phyloP scores from a whole-genome alignment of 352 stramenopile species.

The Globisporangium cylindrosporum region DNA sequence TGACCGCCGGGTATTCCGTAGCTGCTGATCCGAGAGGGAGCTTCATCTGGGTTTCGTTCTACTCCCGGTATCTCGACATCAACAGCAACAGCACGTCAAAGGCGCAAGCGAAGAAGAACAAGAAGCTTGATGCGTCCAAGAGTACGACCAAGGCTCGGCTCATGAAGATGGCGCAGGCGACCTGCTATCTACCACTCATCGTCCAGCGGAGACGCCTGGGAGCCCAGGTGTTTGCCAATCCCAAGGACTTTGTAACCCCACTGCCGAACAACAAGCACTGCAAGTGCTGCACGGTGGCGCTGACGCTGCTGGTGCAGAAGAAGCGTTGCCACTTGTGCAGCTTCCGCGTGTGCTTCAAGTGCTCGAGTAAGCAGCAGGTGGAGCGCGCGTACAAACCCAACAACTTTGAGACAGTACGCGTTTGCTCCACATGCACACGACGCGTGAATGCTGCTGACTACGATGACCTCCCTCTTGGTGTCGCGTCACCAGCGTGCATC shows the following conservation, averaged over 20 bases:
- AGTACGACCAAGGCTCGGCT: constrained; percentile 25
- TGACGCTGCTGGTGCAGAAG: constrained; percentile 28
- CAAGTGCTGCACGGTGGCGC: constrained; percentile 32
- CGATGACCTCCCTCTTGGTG: constrained; percentile 28
- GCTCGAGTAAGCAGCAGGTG: constrained; percentile 30
- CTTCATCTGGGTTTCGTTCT: constrained; percentile 33
- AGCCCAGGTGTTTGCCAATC: constrained; percentile 35
- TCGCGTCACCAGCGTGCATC: constrained; percentile 22
- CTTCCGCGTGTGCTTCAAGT: constrained; percentile 47
- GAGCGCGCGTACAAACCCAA: constrained; percentile 28
- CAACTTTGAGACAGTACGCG: constrained; percentile 26
- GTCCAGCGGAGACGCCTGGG: constrained; percentile 41
- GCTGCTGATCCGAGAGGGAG: constrained; percentile 12
- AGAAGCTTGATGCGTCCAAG: constrained; percentile 18
- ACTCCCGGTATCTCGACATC: constrained; percentile 24
- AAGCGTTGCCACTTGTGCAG: constrained; percentile 51
- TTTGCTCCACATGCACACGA: constrained; percentile 52
- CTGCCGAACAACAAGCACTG: constrained; percentile 31
- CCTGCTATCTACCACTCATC: constrained; percentile 29
- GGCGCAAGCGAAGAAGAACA: background rate
- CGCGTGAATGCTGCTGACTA: constrained; percentile 59
- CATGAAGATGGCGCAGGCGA: constrained; percentile 26
- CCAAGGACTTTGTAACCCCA: background rate
- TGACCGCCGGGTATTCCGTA: constrained; percentile 24
- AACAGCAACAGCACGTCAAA: background rate